Base-by-base conservation (phyloP, 2,329 filamentous ascomycete genomes). In the Sporothrix phasma region DNA sequence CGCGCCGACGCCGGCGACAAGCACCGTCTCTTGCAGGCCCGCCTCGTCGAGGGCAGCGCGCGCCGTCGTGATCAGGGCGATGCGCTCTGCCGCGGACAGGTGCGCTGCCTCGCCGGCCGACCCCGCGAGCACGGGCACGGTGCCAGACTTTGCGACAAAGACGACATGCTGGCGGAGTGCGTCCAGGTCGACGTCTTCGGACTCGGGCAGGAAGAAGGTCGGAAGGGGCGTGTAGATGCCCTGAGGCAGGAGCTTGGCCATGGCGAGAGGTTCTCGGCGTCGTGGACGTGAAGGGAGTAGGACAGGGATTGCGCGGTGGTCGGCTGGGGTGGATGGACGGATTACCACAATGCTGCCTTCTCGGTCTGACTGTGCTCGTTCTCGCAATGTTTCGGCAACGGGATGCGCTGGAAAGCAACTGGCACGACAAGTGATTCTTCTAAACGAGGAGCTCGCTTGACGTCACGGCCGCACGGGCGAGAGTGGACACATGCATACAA, bases 1-100 rank as follows among this genome's bases (percentile, higher is more conserved):
- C 0, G 75, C 77, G 0, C 74, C 77, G 24, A 79, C 76, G 5
- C 79, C 78, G 3, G 78, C 78, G 2, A 80, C 75, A 3, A 80
- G 71, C 0, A 78, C 78, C 51, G 77, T 77, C 10, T 74, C 65
- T 0, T 72, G 68, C 2, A 74, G 68, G 1, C 71, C 67, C 0
- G 74, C 46, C 13, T 45, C 51, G 37, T 64, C 65, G 1, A 67
- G 53, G 0, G 46, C 58, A 2, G 19, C 29, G 3, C 65, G 60
- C 11, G 65, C 61, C 4, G 56, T 39, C 17, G 49, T 5, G 13
- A 67, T 53, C 15, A 67, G 51, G 46, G 43, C 54, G 1, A 26
- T 29, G 15, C 64, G 61, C n/a, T 67, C 66, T 4, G 41, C 66
- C 64, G 5, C 49, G 64, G 5, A 41, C 47, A 67, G 29, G 22